Evolutionary conservation across 257 asterid species (phyloP).

Genomic region (Prunella vulgaris): DNA sequence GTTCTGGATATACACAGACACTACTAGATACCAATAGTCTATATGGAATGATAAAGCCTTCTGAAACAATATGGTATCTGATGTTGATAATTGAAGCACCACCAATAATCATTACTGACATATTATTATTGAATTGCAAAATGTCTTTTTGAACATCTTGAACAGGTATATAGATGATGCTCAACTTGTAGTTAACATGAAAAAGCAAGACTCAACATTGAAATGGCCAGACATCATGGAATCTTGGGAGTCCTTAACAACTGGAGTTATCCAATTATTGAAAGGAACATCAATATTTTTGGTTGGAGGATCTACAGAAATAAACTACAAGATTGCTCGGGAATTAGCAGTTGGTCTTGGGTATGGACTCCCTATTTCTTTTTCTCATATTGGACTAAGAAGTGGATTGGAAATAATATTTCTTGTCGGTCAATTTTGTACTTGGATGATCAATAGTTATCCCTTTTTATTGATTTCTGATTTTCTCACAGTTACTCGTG

Average conservation of each 20-base stretch:
- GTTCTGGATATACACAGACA: constrained; percentile 51
- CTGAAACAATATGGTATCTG: constrained; percentile 81
- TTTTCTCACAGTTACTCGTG: neutral
- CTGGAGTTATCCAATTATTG: constrained; percentile 61
- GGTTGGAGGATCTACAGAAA: constrained; percentile 90
- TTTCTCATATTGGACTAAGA: neutral
- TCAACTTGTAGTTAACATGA: constrained; percentile 75
- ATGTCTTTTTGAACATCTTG: constrained; percentile 26
- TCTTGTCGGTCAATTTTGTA: neutral
- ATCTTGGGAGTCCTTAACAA: constrained; percentile 88
- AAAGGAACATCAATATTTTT: constrained; percentile 78
- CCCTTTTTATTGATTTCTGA: neutral
- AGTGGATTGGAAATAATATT: neutral
- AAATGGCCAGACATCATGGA: constrained; percentile 96
- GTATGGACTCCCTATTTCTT: constrained; percentile 39
- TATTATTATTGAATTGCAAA: neutral
- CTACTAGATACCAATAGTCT: constrained; percentile 64
- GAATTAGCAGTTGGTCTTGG: constrained; percentile 90
- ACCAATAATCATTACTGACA: neutral
- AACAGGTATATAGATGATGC: constrained; percentile 85
- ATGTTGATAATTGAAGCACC: neutral
- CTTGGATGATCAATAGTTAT: neutral
- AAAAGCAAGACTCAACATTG: constrained; percentile 71
- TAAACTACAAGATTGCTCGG: constrained; percentile 74
- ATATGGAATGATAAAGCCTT: constrained; percentile 76